Base-by-base conservation (phyloP, 495 filamentous ascomycete species). In the Penicillium atrosanguineum region DNA sequence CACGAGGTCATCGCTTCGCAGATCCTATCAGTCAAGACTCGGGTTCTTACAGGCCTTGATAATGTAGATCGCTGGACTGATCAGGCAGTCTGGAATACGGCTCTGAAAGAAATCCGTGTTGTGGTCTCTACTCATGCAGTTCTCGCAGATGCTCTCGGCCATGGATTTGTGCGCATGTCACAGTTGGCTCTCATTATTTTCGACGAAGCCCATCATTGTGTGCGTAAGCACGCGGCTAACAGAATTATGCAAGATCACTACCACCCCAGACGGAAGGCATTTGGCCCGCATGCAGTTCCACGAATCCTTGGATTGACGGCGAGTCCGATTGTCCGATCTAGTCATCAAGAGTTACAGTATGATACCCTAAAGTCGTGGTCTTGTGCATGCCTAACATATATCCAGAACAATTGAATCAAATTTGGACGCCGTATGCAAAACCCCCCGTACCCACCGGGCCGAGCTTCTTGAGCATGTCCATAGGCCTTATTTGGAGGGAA, bases 221-320 rank as follows among this genome's bases (percentile, higher is more conserved):
- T 63, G 52, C 67, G 57, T 8, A 58, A 63, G 36, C 81, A 90
- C 63, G 76, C 92, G 1, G 84, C 85, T 9, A 87, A 87, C 52
- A 82, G 75, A 45, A 88, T 98, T 29, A 94, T 98, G 90, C 71
- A 72, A 20, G 73, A 85, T 45, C 86, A 86, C 57, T 97, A 97
- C 59, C 83, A 84, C 53, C 76, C 76, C 3, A 65, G 68, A 3
- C 55, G 68, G 1, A 64, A 66, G 21, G 53, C 63, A 15, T 46
- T 47, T 21, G 65, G 62, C 1, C 63, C 73, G 2, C 52, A 70
- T 26, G 52, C 64, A 15, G 72, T 89, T 8, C 93, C 94, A 0
- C 71, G 74, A 12, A 91, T 97, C 47, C 72, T 97, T 8, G 93
- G 92, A 6, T 78, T 97, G 3, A 91, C 89, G 18, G 93, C 93